Conservation (phyloP, 768 basidiomycete species). For the Boletus barrowsii region DNA sequence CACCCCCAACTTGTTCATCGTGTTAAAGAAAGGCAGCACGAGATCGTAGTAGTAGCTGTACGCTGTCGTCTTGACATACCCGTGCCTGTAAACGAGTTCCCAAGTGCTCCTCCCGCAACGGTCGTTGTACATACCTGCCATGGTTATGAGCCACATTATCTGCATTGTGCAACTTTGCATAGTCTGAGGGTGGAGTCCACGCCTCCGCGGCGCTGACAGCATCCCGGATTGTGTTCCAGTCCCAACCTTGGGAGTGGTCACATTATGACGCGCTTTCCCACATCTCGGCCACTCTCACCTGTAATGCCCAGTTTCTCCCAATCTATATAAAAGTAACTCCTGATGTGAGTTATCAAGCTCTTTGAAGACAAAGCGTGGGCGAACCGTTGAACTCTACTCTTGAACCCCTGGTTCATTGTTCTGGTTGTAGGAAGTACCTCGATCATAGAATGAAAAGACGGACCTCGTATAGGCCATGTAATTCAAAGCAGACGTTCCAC, state of each 20-base stretch:
- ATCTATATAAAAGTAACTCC: neutral
- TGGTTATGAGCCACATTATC: constrained; percentile 7
- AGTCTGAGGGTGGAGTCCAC: constrained; percentile 12
- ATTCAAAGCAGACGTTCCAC: constrained; percentile 13
- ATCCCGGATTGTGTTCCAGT: constrained; percentile 4
- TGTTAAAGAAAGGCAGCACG: constrained; percentile 1
- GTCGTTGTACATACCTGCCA: constrained; percentile 7
- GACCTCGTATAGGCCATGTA: constrained; percentile 13
- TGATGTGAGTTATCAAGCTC: neutral
- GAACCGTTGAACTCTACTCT: constrained; percentile 13
- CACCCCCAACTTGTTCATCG: constrained; percentile 12
- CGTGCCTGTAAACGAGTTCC: no score
- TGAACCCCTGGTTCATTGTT: constrained; percentile 6
- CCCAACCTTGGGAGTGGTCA: constrained; percentile 11
- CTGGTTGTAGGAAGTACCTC: neutral
- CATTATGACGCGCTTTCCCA: neutral
- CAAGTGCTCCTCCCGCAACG: neutral
- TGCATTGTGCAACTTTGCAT: constrained; percentile 12
- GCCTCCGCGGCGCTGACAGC: constrained; percentile 13
- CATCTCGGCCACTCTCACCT: constrained; percentile 5
- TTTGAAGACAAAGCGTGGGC: neutral
- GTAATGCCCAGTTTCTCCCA: constrained; percentile 13
- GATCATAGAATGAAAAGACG: neutral
- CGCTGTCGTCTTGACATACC: no score
- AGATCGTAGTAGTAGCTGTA: no score